Evolutionary conservation across 2,329 filamentous ascomycete species (phyloP).

Genomic region (Leptographium procerum): DNA sequence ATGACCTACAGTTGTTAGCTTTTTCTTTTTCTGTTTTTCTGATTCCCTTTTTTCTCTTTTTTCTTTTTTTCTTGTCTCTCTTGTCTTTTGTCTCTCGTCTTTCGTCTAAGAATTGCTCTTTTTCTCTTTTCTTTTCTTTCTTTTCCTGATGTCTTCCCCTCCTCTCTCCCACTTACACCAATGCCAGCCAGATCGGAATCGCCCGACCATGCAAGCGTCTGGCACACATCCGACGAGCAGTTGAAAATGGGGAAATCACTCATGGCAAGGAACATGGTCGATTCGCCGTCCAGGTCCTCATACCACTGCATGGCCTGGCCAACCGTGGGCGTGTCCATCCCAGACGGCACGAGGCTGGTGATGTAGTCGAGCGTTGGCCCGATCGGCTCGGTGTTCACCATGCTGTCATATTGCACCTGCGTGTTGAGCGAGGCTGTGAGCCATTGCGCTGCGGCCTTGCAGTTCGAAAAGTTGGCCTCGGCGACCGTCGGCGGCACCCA

Average conservation of each 20-base stretch:
- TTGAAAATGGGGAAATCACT: not conserved
- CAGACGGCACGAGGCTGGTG: not conserved
- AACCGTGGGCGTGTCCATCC: not conserved
- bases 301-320: conserved; percentile 5
- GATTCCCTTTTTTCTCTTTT: too few relatives aligned
- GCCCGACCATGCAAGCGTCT: conserved; percentile 11
- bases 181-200: conserved; percentile 14
- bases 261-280: not conserved
- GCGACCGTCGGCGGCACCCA: conserved; percentile 1
- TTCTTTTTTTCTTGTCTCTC: not conserved
- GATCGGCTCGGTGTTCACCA: not conserved
- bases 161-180: conserved; percentile 6
- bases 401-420: not conserved
- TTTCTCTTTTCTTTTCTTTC: too few relatives aligned
- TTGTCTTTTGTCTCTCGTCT: too few relatives aligned
- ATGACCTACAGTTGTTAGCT: conserved; percentile 13
- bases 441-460: conserved; percentile 2
- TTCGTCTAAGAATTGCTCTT: too few relatives aligned
- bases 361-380: conserved; percentile 2
- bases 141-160: too few relatives aligned
- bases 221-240: conserved; percentile 7
- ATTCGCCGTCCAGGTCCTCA: not conserved
- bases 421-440: not conserved
- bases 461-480: conserved; percentile 2
- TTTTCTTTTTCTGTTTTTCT: too few relatives aligned